A percentile compares a stretch with the other conserved stretches of the same genome.
Conservation (phyloP, 257 asterid genomes). For the Rubia yunnanensis region DNA sequence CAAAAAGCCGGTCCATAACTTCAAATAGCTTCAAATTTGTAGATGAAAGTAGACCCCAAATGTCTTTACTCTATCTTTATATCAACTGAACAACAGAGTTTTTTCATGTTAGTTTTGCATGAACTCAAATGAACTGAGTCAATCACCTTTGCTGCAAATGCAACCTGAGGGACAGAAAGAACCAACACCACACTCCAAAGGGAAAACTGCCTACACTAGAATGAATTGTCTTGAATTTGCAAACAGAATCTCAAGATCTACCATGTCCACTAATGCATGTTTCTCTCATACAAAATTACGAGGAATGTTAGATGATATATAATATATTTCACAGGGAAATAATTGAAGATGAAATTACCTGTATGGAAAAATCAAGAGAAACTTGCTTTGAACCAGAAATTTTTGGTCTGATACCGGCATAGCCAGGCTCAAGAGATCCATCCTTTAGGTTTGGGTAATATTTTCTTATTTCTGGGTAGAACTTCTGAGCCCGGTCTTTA, state of each 20-base stretch:
- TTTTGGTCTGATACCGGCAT: conserved; percentile 80
- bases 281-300: background rate
- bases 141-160: conserved; percentile 2
- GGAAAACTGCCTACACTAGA: background rate
- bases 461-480: conserved; percentile 70
- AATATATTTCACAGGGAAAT: background rate
- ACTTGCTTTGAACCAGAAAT: conserved; percentile 51
- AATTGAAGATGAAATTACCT: conserved; percentile 34
- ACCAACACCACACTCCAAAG: background rate
- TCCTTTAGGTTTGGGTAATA: conserved; percentile 63
- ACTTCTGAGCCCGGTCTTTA: conserved; percentile 44
- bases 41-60: background rate
- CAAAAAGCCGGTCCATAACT: background rate
- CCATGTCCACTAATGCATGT: background rate
- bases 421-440: conserved; percentile 72
- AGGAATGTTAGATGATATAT: background rate
- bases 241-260: background rate
- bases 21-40: background rate
- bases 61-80: background rate
- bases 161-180: background rate
- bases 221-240: background rate
- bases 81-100: background rate
- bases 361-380: conserved; percentile 61
- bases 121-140: background rate
- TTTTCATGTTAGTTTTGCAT: background rate